Evolutionary conservation across 345 rosid genomes (phyloP), one percentile per base, ranked within the genome.

Genomic region (Gossypium herbaceum): DNA sequence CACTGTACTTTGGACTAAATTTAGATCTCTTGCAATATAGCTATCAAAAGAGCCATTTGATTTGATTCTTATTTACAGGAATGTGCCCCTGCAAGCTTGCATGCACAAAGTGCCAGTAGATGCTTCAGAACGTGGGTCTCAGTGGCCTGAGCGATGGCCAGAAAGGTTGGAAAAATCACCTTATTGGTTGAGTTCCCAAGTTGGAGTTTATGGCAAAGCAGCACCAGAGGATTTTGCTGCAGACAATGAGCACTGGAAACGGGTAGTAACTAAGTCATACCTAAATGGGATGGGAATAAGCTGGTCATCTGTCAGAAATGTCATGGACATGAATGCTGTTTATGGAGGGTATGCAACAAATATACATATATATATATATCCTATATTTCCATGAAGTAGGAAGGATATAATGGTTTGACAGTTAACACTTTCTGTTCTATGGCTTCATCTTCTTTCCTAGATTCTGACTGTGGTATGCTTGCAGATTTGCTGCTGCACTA

Each of bases 101-200:
- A 85, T 95, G 96, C 99, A 95, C 82, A 87, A 85, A 20, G 84
- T 85, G 20, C 97, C 98, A 20, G 80, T 76, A 64, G 86, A 89
- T 74, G 65, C 88, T 29, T 56, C 80, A 10, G 82, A 90, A 66
- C 92, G 97, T 60, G 99, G 98, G 73, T 90, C 97, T 75, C 91
- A 87, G 73, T 93, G 98, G 98, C 98, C 99, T 0, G 90, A 88
- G 84, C 86, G 89, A 76, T 93, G 97, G 99, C 98, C 98, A 17
- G 86, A 83, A 4, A 91, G 99, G 89, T 20, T 88, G 83, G 90
- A 84, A 76, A 89, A 88, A 81, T 39, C 91, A 57, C 99, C 99
- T 44, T 95, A 81, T 74, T 93, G 99, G 79, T 79, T 81, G 74
- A 93, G 89, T 76, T 86, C 97, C 60, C 90, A 93, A 79, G 88